Conservation (phyloP, 1,139 yeast species). For the Cylindricascospora bacillispora region DNA sequence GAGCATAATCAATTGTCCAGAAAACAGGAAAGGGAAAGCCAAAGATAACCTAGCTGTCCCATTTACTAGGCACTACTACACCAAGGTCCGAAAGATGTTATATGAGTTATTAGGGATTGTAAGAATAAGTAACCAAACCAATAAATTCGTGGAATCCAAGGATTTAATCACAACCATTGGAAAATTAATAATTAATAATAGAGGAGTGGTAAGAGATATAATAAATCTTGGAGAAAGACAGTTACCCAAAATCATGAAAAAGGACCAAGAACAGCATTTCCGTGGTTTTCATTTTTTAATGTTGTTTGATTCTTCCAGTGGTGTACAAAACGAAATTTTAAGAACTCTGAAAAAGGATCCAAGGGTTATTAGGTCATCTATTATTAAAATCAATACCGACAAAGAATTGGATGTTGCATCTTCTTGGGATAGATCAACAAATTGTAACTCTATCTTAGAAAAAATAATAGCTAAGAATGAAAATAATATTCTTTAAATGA, state of each 20-base stretch:
- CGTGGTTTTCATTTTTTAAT: constrained; percentile 82
- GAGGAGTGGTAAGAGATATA: constrained; percentile 82
- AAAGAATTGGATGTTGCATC: constrained; percentile 41
- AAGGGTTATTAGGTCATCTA: constrained; percentile 68
- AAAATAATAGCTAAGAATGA: background rate
- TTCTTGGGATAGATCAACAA: constrained; percentile 34
- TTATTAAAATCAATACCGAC: constrained; percentile 54
- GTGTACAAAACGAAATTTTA: constrained; percentile 74
- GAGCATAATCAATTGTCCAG: no score
- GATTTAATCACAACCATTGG: constrained; percentile 66
- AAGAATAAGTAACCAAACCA: constrained; percentile 50
- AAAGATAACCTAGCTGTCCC: no score
- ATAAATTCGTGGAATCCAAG: constrained; percentile 50
- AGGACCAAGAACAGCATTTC: constrained; percentile 81
- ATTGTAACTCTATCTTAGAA: constrained; percentile 17
- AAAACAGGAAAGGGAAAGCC: no score
- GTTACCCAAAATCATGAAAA: constrained; percentile 69
- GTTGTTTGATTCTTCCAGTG: constrained; percentile 75
- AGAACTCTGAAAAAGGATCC: constrained; percentile 81
- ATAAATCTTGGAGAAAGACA: constrained; percentile 68
- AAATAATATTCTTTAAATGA: no score
- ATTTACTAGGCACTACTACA: no score
- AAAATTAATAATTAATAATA: constrained; percentile 66
- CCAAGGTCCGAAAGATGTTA: constrained; percentile 38
- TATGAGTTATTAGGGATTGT: constrained; percentile 88